phyloP scores from a whole-genome alignment of 1,284 basidiomycete species.

The Vanrija sp. region DNA sequence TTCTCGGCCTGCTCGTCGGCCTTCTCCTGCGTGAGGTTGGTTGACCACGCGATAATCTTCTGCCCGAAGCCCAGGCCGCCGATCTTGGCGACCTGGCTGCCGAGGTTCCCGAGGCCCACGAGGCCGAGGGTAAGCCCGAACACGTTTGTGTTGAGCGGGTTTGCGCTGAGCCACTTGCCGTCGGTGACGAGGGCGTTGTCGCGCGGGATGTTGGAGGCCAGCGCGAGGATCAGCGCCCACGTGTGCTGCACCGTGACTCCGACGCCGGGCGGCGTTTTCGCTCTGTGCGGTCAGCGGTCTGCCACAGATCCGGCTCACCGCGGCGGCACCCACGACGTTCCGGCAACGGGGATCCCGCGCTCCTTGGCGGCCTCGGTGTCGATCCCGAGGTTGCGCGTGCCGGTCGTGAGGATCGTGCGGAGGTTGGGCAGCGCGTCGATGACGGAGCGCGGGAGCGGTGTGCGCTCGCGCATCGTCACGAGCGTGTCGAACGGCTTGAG shows the following conservation, averaged over 20 bases:
- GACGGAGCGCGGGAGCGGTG: conserved; percentile 56
- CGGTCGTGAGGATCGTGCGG: conserved; percentile 60
- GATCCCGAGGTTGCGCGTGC: conserved; percentile 55
- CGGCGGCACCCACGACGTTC: conserved; percentile 49
- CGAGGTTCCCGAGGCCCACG: conserved; percentile 60
- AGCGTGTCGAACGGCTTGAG: conserved; percentile 58
- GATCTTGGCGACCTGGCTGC: conserved; percentile 52
- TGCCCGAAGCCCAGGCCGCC: conserved; percentile 58
- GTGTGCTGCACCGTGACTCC: conserved; percentile 45
- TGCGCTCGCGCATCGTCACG: conserved; percentile 66
- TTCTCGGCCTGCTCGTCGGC: conserved; percentile 56
- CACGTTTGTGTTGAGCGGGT: conserved; percentile 17
- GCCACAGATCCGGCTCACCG: conserved; percentile 1
- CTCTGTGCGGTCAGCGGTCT: not conserved
- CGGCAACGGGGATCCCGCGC: conserved; percentile 57
- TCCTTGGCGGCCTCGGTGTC: conserved; percentile 49
- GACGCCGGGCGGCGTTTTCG: conserved; percentile 5
- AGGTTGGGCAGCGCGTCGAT: conserved; percentile 59
- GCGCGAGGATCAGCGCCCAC: conserved; percentile 61
- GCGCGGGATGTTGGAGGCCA: conserved; percentile 53
- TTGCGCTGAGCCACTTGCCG: conserved; percentile 12
- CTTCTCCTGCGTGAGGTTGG: conserved; percentile 59
- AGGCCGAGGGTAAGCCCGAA: conserved; percentile 58
- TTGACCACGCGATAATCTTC: conserved; percentile 62
- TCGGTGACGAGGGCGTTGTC: conserved; percentile 52